Evolutionary conservation across 2,329 filamentous ascomycete genomes (phyloP), one percentile per base, ranked within the genome.

Genomic region (Apiospora hydei): DNA sequence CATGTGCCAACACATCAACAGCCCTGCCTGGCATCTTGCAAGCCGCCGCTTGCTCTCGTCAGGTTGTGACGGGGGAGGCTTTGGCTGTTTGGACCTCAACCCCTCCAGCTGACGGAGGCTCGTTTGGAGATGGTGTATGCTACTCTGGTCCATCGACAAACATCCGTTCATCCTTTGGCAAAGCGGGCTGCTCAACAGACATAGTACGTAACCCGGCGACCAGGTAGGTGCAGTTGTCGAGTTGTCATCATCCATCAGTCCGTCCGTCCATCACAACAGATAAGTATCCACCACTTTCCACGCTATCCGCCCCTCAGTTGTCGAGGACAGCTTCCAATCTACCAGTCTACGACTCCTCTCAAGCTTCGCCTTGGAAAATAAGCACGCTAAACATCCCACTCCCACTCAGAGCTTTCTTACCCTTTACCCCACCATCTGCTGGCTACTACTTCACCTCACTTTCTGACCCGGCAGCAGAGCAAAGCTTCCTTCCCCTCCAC

Each of bases 311-410:
- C 67, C 57, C 57, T 64, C 57, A 64, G n/a, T 41, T 64, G 53
- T 49, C 67, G 24, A 43, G 41, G 41, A 49, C 67, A 30, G n/a
- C 67, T 68, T 47, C 30, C 41, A 68, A 47, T 47, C 66, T 68
- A 21, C 26, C 26, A 43, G 3, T 11, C 41, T 13, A 43, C 41
- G 8, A 43, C 38, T 26, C 41, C 44, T 46, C 44, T 34, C 26
- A 30, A 30, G 21, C 16, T 24, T 41, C 69, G 57, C 51, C 38
- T 70, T 43, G 69, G 34, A 30, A 64, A 53, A 24, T 24, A 68
- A 69, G 66, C 47, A 46, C 67, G 67, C 67, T 69, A 69, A 69
- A 70, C 69, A 67, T 67, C 64, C 70, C 26, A 64, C 57, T 67
- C 64, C 70, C 21, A 64, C 57, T 41, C 57, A 64, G 57, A 64